Evolutionary conservation across 2,329 filamentous ascomycete species (phyloP).

Genomic region (Fusarium nematophilum): DNA sequence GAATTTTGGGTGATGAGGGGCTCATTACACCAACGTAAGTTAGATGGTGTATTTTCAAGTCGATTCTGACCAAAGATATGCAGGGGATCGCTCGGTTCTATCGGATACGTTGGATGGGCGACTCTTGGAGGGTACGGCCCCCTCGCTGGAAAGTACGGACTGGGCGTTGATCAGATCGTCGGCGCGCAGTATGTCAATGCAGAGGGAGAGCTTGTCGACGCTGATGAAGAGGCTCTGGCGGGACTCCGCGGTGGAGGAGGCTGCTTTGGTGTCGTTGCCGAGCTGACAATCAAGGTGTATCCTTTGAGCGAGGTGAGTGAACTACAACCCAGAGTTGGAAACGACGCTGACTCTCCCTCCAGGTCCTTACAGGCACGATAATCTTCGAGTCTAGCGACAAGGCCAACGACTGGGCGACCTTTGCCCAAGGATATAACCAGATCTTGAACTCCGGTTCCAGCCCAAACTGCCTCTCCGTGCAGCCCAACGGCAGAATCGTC

Average conservation of each 20-base stretch:
- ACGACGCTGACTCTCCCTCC: background rate
- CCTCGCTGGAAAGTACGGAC: background rate
- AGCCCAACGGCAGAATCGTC: background rate
- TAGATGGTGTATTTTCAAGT: no score
- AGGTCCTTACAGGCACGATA: background rate
- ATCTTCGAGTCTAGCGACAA: conserved; percentile 9
- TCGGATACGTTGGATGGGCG: background rate
- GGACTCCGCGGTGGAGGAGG: conserved; percentile 21
- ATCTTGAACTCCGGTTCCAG: no score
- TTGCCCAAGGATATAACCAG: no score
- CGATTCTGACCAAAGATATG: no score
- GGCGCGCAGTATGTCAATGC: conserved; percentile 3
- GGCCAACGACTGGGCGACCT: no score
- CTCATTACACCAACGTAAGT: conserved; percentile 12
- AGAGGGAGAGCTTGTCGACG: conserved; percentile 3
- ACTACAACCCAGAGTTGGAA: accelerated
- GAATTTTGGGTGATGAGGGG: background rate
- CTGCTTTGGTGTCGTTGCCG: conserved; percentile 8
- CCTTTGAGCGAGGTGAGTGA: background rate
- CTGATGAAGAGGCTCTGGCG: conserved; percentile 2
- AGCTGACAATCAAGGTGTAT: conserved; percentile 6
- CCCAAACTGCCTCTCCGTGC: no score
- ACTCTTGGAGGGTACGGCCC: background rate
- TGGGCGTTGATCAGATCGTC: conserved; percentile 17
- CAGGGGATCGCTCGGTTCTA: background rate